A percentile compares a stretch with the other conserved stretches of the same genome.
Evolutionary conservation across 805 yeast species (phyloP).

Genomic region (Candida ulmi): DNA sequence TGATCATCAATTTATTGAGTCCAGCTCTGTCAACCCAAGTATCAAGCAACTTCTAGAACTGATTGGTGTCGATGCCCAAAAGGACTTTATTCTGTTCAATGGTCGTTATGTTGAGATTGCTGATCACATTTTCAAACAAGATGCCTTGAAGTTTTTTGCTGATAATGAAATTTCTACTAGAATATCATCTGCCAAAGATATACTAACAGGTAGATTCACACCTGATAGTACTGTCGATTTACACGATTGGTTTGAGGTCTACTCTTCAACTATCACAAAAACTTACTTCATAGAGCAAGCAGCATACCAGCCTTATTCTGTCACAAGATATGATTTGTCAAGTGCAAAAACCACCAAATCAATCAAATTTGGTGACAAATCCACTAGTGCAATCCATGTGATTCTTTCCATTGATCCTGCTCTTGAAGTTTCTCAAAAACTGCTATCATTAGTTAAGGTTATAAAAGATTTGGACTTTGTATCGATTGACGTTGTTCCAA

Average conservation of each 20-base stretch:
- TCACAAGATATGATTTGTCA: slow-evolving; percentile 43
- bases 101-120: slow-evolving; percentile 44
- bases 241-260: slow-evolving; percentile 42
- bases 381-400: slow-evolving; percentile 43
- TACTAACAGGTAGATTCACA: slow-evolving; percentile 17
- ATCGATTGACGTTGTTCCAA: slow-evolving; percentile 46
- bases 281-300: slow-evolving; percentile 32
- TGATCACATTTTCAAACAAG: slow-evolving; percentile 16
- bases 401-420: slow-evolving; percentile 67
- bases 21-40: slow-evolving; percentile 1
- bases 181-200: slow-evolving; percentile 25
- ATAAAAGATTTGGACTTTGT: slow-evolving; percentile 43
- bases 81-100: slow-evolving; percentile 40
- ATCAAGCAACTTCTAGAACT: slow-evolving; percentile 22
- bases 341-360: slow-evolving; percentile 19
- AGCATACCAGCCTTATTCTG: slow-evolving; percentile 29
- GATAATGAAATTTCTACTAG: slow-evolving; percentile 45
- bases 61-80: slow-evolving; percentile 27
- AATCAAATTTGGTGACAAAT: slow-evolving; percentile 20
- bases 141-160: slow-evolving; percentile 34
- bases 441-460: slow-evolving; percentile 41
- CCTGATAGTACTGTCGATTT: slow-evolving; percentile 8
- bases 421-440: slow-evolving; percentile 60
- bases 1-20: slow-evolving; percentile 9
- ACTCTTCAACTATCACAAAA: slow-evolving; percentile 37